These are phyloP conservation scores for Chloris gayana DNA, from an alignment of 176 grass and related monocot species.

Conservation along the genomic window DNA sequence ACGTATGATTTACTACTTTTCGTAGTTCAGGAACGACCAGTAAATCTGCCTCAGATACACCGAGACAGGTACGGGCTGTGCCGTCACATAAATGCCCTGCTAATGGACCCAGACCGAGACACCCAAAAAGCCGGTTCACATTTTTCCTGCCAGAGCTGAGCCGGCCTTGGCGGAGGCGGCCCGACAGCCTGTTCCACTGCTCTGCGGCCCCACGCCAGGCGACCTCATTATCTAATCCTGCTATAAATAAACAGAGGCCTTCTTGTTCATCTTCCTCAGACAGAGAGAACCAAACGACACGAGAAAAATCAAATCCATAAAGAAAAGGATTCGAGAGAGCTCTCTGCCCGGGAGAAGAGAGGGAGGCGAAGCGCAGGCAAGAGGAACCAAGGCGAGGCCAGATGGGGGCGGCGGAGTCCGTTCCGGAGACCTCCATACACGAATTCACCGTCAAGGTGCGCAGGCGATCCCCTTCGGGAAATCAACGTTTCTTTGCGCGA, in stretches of 20 bases:
- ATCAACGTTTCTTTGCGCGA: not conserved
- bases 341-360: not conserved
- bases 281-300: not conserved
- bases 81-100: not conserved
- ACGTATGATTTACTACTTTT: no score
- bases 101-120: not conserved
- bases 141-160: slow-evolving; percentile 8
- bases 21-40: no score
- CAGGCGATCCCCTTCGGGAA: not conserved
- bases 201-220: not conserved
- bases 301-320: slow-evolving; percentile 31
- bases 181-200: slow-evolving; percentile 42
- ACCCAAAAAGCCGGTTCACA: not conserved
- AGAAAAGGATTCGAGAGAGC: slow-evolving; percentile 7
- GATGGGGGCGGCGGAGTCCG: slow-evolving; percentile 72
- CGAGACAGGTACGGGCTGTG: not conserved
- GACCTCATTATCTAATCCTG: not conserved
- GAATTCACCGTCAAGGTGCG: slow-evolving; percentile 87
- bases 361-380: not conserved
- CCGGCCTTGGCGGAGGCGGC: slow-evolving; percentile 9
- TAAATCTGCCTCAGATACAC: no score
- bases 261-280: not conserved
- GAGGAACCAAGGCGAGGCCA: slow-evolving; percentile 3
- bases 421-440: slow-evolving; percentile 76
- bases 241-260: slow-evolving; percentile 36